Evolutionary conservation across 306 rosid species (phyloP).

Genomic region (Rosa rugosa): DNA sequence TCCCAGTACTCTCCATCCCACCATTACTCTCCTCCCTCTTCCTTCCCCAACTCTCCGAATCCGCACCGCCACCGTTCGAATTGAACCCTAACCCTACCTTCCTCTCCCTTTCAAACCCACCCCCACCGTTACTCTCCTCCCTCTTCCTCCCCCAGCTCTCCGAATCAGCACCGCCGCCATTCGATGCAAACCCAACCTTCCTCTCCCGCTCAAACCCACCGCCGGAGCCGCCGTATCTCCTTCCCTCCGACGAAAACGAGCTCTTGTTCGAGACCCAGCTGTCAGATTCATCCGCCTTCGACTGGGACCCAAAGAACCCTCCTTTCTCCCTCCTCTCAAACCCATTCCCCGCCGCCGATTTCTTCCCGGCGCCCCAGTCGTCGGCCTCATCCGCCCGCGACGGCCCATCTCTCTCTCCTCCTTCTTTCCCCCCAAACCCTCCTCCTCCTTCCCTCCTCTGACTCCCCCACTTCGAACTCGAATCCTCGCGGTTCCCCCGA

Average conservation of each 20-base stretch:
- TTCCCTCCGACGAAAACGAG: conserved; percentile 56
- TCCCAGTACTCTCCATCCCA: conserved; percentile 34
- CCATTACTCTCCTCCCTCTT: conserved; percentile 47
- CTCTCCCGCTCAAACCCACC: conserved; percentile 63
- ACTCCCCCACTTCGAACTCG: conserved; percentile 69
- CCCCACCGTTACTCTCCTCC: conserved; percentile 30
- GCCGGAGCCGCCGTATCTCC: conserved; percentile 47
- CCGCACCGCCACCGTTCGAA: conserved; percentile 46
- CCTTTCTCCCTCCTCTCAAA: conserved; percentile 56
- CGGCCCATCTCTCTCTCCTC: conserved; percentile 35
- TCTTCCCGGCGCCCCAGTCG: conserved; percentile 82
- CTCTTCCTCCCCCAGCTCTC: conserved; percentile 47
- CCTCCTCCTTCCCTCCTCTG: conserved; percentile 52
- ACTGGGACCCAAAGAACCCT: conserved; percentile 69
- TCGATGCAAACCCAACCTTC: conserved; percentile 32
- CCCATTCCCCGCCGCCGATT: conserved; percentile 50
- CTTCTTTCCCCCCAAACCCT: conserved; percentile 41
- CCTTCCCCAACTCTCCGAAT: conserved; percentile 62
- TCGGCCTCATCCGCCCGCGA: conserved; percentile 88
- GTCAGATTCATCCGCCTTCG: conserved; percentile 84
- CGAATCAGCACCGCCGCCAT: conserved; percentile 42
- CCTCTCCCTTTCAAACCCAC: conserved; percentile 36
- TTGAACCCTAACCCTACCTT: conserved; percentile 50
- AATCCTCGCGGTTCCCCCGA: conserved; percentile 36
- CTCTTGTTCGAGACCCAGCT: conserved; percentile 80